Percentiles rank a stretch among this genome's conserved stretches.
Conservation (phyloP, 306 rosid species). For the Cercis canadensis region DNA sequence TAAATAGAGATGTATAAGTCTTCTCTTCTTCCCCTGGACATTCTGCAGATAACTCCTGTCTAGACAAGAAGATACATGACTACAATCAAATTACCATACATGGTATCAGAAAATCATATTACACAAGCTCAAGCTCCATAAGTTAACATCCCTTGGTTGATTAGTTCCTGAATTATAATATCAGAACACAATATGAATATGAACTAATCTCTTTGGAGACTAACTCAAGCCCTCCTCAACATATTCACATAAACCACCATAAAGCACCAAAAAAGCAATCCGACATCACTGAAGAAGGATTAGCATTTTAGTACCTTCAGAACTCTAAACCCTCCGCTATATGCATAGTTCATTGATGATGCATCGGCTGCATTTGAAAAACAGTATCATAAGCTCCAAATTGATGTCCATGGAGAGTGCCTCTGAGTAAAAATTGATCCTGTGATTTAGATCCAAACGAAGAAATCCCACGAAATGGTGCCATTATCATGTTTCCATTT, state of each 20-base stretch:
- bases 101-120: conserved; percentile 48
- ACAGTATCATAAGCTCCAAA: conserved; percentile 53
- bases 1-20: conserved; percentile 32
- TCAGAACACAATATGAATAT: conserved; percentile 45
- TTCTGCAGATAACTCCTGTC: conserved; percentile 21
- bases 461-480: conserved; percentile 63
- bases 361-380: conserved; percentile 65
- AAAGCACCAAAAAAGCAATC: conserved; percentile 41
- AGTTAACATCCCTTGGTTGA: conserved; percentile 34
- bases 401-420: too few species aligned
- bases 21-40: conserved; percentile 7
- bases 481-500: conserved; percentile 51
- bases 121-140: conserved; percentile 45
- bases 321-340: conserved; percentile 36
- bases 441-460: conserved; percentile 56
- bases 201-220: conserved; percentile 52
- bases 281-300: conserved; percentile 44
- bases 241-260: conserved; percentile 53
- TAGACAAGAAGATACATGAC: conserved; percentile 22
- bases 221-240: conserved; percentile 49
- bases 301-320: conserved; percentile 31
- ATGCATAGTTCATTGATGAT: conserved; percentile 50
- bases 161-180: conserved; percentile 41
- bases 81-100: conserved; percentile 40
- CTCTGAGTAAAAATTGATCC: too few species aligned